Evolutionary conservation across 805 yeast genomes (phyloP).

Genomic region (Candida qinlingensis): DNA sequence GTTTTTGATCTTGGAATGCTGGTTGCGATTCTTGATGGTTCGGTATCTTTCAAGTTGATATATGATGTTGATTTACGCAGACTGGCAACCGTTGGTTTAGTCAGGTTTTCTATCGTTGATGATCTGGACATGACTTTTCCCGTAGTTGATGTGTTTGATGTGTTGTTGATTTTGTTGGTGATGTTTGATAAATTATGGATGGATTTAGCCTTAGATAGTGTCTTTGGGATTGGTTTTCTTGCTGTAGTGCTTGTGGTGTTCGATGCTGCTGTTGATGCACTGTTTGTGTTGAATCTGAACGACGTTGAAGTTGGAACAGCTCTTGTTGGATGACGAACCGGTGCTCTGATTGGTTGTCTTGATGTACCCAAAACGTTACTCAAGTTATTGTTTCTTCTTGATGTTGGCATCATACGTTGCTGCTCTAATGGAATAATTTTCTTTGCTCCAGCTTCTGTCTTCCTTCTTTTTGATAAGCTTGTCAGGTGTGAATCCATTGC

Average conservation of each 20-base stretch:
- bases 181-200: constrained; percentile 11
- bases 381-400: constrained; percentile 11
- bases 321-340: background rate
- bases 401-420: constrained; percentile 1
- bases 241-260: background rate
- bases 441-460: constrained; percentile 14
- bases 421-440: background rate
- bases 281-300: constrained; percentile 3
- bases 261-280: background rate
- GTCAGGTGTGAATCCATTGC: constrained; percentile 11
- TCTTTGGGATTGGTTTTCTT: background rate
- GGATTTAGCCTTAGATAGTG: background rate
- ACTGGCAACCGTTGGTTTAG: constrained; percentile 21
- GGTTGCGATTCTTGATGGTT: background rate
- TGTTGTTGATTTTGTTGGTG: constrained; percentile 3
- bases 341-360: background rate
- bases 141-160: background rate
- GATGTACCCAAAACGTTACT: constrained; percentile 3
- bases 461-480: constrained; percentile 22
- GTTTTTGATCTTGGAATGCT: constrained; percentile 6
- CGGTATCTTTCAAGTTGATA: constrained; percentile 2
- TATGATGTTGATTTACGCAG: constrained; percentile 17
- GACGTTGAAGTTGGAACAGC: background rate
- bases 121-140: constrained; percentile 16
- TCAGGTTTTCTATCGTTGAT: constrained; percentile 14